Percentiles rank a stretch among this genome's conserved stretches.
Conservation (phyloP, 106 monocot species). For the Dendrobium nobile region DNA sequence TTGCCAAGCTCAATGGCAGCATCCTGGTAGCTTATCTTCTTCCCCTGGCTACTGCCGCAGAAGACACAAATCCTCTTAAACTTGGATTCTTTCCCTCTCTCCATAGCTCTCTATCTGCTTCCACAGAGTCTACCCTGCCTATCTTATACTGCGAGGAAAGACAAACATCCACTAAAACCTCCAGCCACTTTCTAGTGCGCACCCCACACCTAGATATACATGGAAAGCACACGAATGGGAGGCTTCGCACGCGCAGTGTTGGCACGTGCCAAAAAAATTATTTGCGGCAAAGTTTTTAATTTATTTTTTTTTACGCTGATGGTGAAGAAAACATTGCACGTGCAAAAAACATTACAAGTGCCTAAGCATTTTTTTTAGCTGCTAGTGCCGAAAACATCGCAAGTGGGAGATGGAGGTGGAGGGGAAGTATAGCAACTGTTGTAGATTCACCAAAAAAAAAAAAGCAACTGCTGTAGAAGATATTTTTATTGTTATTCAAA, state of each 20-base stretch:
- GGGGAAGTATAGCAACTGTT: too few relatives aligned
- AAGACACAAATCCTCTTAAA: conserved; percentile 85
- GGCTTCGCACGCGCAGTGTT: conserved; percentile 9
- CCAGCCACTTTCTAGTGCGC: conserved; percentile 21
- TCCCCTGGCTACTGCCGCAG: conserved; percentile 82
- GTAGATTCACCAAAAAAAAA: not conserved
- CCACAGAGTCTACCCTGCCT: conserved; percentile 8
- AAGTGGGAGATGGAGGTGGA: too few relatives aligned
- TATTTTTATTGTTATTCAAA: not conserved
- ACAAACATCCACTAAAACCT: conserved; percentile 16
- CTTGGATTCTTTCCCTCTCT: conserved; percentile 37
- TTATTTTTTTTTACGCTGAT: too few relatives aligned
- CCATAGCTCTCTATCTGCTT: conserved; percentile 7
- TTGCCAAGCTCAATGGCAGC: conserved; percentile 69
- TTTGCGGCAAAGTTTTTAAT: too few relatives aligned
- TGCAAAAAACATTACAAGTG: too few relatives aligned
- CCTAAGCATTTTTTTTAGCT: too few relatives aligned
- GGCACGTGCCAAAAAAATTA: not conserved
- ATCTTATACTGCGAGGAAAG: conserved; percentile 1
- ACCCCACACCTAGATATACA: conserved; percentile 14
- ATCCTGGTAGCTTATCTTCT: conserved; percentile 79
- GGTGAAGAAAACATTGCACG: not conserved
- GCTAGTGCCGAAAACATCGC: too few relatives aligned
- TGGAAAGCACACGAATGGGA: conserved; percentile 12
- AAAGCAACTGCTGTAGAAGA: not conserved